Evolutionary conservation across 2,329 filamentous ascomycete genomes (phyloP), one percentile per base, ranked within the genome.

Genomic region (Hypoxylon sp.): DNA sequence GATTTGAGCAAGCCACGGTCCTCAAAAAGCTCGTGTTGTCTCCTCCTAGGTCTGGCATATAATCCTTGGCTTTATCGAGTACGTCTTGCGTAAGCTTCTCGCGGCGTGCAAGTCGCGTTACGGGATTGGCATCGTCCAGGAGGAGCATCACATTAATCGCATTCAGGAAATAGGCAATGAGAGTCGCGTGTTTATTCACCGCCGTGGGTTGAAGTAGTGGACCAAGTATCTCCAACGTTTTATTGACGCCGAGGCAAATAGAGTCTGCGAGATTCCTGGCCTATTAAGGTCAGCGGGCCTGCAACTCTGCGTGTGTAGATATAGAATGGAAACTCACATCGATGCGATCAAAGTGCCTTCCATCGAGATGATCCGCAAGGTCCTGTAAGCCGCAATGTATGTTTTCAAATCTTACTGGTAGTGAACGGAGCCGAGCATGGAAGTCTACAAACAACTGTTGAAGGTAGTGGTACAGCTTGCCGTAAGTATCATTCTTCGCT

Each of bases 381-480:
- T 6, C 1, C 8, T 37, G 29, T 9, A 46, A 58, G 47, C 66
- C 54, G 5, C 37, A 6, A 24, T 37, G 58, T 1, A 68, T 13
- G 17, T 58, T 13, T 3, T 58, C 31, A n/a, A 71, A 66, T 2
- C 8, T 22, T 0, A 66, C 2, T 0, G 48, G 33, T 6, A 29
- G n/a, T 31, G 44, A 47, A 2, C 59, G 48, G 1, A 66, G 19
- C 22, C 33, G 53, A n/a, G 19, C 10, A 37, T 68, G 61, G 37
- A 71, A 71, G 10, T 29, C 24, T 4, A n/a, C 58, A 29, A 71
- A 68, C 19, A 71, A 24, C 22, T 62, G 44, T 19, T 22, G 44
- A 5, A 71, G 26, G 35, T 63, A 69, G 51, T 52, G 24, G 33
- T 71, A 58, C 11, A 71, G 51, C 39, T 71, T 68, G 22, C 66